Percentiles rank a stretch among this genome's conserved stretches.
phyloP scores from a whole-genome alignment of 176 grass and related monocot species.

The Rhipidocladum racemiflorum region DNA sequence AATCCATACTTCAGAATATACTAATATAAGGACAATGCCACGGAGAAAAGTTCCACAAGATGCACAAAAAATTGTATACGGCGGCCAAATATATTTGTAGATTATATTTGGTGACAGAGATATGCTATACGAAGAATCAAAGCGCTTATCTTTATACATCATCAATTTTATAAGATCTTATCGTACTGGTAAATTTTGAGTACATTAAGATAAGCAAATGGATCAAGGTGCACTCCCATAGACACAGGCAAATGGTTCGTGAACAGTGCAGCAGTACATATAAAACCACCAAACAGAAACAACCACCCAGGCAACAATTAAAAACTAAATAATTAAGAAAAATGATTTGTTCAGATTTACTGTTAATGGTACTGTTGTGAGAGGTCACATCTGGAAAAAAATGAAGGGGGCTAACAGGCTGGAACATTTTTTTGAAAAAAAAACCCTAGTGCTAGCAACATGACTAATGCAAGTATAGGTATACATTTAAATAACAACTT shows the following conservation, averaged over 20 bases:
- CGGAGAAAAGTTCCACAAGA: neutral
- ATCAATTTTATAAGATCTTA: neutral
- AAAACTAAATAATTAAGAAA: neutral
- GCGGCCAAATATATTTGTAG: neutral
- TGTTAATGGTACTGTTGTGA: neutral
- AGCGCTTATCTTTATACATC: neutral
- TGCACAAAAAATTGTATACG: neutral
- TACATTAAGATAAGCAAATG: neutral
- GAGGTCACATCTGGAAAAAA: neutral
- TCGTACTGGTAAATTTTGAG: neutral
- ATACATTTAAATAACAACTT: conserved; percentile 28
- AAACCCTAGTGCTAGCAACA: neutral
- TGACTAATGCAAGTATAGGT: neutral
- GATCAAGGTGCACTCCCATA: neutral
- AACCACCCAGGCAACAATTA: neutral
- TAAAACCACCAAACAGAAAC: neutral
- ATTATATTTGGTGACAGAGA: neutral
- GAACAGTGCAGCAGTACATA: neutral
- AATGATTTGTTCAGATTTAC: neutral
- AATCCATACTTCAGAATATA: neutral
- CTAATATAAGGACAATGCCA: neutral
- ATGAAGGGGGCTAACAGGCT: neutral
- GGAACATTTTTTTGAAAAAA: neutral
- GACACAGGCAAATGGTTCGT: neutral
- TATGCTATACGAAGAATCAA: neutral